These are phyloP conservation scores for Pyricularia grisea DNA, from an alignment of 2,329 filamentous ascomycete genomes.

Conservation along the genomic window DNA sequence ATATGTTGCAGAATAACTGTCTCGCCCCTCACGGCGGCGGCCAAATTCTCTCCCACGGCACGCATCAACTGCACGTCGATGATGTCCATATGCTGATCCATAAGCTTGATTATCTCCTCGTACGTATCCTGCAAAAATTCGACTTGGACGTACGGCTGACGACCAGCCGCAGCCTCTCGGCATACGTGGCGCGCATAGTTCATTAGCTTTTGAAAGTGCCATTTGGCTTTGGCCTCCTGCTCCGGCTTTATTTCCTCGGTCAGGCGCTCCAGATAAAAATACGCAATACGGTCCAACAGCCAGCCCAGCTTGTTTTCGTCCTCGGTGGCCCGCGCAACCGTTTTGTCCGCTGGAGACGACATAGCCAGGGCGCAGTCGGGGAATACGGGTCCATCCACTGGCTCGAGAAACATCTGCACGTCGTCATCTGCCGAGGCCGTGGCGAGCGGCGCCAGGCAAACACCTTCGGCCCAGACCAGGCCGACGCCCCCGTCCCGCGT, in stretches of 20 bases:
- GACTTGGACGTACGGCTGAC: neutral
- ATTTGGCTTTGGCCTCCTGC: neutral
- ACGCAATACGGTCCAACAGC: neutral
- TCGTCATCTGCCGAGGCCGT: neutral
- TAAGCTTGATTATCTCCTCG: neutral
- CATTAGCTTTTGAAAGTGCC: slow-evolving; percentile 2
- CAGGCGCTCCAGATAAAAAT: slow-evolving; percentile 1
- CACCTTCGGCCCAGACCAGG: neutral
- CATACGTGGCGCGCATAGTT: neutral
- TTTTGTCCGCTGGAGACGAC: neutral
- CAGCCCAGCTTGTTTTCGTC: neutral
- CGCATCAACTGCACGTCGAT: slow-evolving; percentile 10
- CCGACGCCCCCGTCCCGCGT: neutral
- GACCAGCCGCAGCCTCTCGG: neutral
- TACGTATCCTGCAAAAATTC: neutral
- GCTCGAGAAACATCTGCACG: neutral
- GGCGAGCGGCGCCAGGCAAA: neutral
- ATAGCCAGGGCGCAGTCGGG: neutral
- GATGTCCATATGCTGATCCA: slow-evolving; percentile 3
- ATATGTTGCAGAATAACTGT: slow-evolving; percentile 20
- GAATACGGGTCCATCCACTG: neutral
- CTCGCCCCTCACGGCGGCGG: slow-evolving; percentile 8
- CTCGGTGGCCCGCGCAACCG: neutral
- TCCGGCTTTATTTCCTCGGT: neutral
- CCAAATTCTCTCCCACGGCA: slow-evolving; percentile 8